Conservation (phyloP, 2,329 filamentous ascomycete genomes). For the Alternaria longipes region DNA sequence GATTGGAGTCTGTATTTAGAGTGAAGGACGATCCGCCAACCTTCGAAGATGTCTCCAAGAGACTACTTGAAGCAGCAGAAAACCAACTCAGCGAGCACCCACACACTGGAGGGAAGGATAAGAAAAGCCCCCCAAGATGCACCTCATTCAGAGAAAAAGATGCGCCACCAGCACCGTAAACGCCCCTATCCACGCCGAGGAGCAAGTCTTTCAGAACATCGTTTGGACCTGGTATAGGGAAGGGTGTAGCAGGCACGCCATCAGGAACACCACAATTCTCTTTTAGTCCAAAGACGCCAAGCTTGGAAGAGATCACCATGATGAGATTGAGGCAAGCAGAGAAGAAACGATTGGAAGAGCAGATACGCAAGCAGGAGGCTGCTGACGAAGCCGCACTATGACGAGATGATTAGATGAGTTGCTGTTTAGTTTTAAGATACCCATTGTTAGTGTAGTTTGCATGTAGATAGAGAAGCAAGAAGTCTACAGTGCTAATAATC, state of each 20-base stretch:
- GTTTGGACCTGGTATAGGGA: slow-evolving; percentile 31
- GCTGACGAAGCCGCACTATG: slow-evolving; percentile 29
- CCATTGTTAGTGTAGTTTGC: slow-evolving; percentile 3
- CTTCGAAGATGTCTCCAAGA: too few species aligned
- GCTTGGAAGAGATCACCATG: slow-evolving; percentile 55
- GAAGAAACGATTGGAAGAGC: slow-evolving; percentile 55
- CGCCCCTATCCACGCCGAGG: slow-evolving; percentile 38
- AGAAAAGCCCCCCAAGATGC: too few species aligned
- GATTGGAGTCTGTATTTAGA: slow-evolving; percentile 63
- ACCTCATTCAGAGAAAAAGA: too few species aligned
- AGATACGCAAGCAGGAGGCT: slow-evolving; percentile 54
- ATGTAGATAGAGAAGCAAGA: neutral
- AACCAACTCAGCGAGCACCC: too few species aligned
- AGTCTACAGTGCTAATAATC: too few species aligned
- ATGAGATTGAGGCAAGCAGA: slow-evolving; percentile 57
- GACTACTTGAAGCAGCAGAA: too few species aligned
- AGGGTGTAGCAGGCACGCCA: slow-evolving; percentile 31
- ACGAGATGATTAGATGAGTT: neutral
- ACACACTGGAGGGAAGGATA: too few species aligned
- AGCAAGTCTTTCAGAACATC: slow-evolving; percentile 42
- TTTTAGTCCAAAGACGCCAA: slow-evolving; percentile 50
- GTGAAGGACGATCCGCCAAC: too few species aligned
- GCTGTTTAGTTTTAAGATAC: slow-evolving; percentile 9
- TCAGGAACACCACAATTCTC: slow-evolving; percentile 53
- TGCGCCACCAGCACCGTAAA: slow-evolving; percentile 30